Evolutionary conservation across 495 filamentous ascomycete species (phyloP).

Genomic region (Aspergillus hancockii): DNA sequence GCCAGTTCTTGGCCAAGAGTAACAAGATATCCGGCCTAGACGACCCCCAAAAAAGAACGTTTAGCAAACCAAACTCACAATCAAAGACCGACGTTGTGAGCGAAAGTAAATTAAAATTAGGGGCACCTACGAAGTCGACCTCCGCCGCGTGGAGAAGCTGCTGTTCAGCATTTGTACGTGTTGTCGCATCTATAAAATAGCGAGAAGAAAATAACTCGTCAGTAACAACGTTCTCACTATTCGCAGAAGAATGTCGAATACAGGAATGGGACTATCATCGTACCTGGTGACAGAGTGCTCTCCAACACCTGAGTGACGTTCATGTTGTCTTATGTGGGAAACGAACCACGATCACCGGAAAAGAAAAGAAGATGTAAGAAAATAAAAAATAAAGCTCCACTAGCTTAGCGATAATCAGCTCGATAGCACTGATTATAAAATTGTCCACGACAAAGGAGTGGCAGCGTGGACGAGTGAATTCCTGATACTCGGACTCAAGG

Average conservation of each 20-base stretch:
- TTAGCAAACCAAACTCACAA: constrained; percentile 19
- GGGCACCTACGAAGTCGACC: constrained; percentile 83
- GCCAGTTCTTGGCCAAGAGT: constrained; percentile 91
- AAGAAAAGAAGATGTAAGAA: constrained; percentile 21
- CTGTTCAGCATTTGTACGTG: constrained; percentile 87
- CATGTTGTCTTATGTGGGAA: constrained; percentile 54
- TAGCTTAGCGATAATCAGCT: constrained; percentile 11
- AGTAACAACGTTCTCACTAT: constrained; percentile 9
- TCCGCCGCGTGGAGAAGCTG: constrained; percentile 91
- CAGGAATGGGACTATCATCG: constrained; percentile 22
- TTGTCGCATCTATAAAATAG: constrained; percentile 69
- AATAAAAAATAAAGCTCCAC: constrained; percentile 21
- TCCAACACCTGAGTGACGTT: constrained; percentile 83
- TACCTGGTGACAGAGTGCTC: constrained; percentile 88
- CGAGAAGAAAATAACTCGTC: constrained; percentile 27
- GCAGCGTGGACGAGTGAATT: constrained; percentile 24
- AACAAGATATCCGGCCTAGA: constrained; percentile 82
- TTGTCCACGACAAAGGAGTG: constrained; percentile 21
- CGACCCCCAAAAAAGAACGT: constrained; percentile 13
- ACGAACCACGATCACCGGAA: constrained; percentile 28
- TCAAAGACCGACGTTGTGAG: constrained; percentile 3
- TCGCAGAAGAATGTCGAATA: background rate
- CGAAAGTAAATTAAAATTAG: background rate
- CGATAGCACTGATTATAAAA: constrained; percentile 6
- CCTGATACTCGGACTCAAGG: constrained; percentile 32